phyloP scores from a whole-genome alignment of 805 yeast species.

The Candida lessepsii region DNA sequence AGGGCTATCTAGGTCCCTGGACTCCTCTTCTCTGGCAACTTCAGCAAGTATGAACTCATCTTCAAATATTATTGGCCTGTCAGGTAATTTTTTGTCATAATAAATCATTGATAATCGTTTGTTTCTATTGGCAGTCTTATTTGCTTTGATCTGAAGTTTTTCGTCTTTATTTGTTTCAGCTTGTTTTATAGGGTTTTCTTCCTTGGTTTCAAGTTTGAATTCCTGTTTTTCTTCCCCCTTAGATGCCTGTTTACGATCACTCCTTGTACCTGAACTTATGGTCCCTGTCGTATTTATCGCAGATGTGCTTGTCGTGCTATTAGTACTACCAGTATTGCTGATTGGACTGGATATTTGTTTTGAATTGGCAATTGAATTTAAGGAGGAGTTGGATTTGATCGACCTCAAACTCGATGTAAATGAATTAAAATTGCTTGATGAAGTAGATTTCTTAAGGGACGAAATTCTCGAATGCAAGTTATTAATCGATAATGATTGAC shows the following conservation, averaged over 20 bases:
- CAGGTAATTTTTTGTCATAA: neutral
- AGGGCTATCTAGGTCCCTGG: constrained; percentile 5
- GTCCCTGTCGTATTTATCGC: neutral
- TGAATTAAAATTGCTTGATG: constrained; percentile 2
- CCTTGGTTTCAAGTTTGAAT: neutral
- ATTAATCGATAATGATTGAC: constrained; percentile 15
- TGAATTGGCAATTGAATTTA: neutral
- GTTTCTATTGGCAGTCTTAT: neutral
- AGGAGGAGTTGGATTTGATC: constrained; percentile 2
- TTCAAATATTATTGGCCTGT: neutral
- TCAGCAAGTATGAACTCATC: neutral
- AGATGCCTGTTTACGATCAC: too few species aligned
- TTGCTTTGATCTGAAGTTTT: neutral
- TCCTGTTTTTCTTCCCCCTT: neutral
- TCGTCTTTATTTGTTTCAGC: too few species aligned
- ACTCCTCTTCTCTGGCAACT: neutral
- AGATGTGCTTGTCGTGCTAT: constrained; percentile 2
- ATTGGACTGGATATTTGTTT: neutral
- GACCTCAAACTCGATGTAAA: neutral
- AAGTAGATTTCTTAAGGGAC: neutral
- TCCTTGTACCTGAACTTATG: too few species aligned
- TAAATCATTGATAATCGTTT: constrained; percentile 6
- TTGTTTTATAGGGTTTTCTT: too few species aligned
- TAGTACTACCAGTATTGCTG: constrained; percentile 7
- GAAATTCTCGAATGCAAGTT: constrained; percentile 10